These are phyloP conservation scores for Haematococcus lacustris DNA, from an alignment of 139 green algal genomes.

Conservation along the genomic window DNA sequence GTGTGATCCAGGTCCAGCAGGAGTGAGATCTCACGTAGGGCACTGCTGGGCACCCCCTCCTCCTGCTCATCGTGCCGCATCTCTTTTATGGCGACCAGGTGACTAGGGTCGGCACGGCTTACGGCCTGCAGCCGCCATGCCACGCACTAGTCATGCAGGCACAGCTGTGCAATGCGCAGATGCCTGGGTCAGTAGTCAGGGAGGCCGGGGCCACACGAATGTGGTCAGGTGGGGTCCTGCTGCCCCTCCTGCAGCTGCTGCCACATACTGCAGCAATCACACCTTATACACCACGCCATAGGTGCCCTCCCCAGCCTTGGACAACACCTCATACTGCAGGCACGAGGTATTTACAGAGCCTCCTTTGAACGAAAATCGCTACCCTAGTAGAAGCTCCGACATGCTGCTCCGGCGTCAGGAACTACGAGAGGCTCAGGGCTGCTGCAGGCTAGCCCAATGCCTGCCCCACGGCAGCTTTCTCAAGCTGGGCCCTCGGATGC, in stretches of 20 bases:
- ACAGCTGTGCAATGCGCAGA: not conserved
- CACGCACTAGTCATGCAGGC: not conserved
- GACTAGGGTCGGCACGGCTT: not conserved
- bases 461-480: no score
- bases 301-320: conserved; percentile 10
- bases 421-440: no score
- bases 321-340: conserved; percentile 4
- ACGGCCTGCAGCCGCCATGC: not conserved
- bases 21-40: conserved; percentile 77
- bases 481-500: no score
- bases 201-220: conserved; percentile 57
- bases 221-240: conserved; percentile 30
- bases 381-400: no score
- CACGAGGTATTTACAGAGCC: not conserved
- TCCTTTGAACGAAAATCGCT: no score
- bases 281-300: conserved; percentile 13
- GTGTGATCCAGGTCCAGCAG: conserved; percentile 64
- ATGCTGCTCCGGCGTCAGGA: no score
- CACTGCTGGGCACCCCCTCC: conserved; percentile 63
- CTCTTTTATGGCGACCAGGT: conserved; percentile 11
- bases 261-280: no score
- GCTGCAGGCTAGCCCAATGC: no score
- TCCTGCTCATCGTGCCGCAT: conserved; percentile 14
- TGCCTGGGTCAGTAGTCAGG: no score
- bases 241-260: no score